Base-by-base conservation (phyloP, 2,329 filamentous ascomycete genomes). In the Knufia fluminis region DNA sequence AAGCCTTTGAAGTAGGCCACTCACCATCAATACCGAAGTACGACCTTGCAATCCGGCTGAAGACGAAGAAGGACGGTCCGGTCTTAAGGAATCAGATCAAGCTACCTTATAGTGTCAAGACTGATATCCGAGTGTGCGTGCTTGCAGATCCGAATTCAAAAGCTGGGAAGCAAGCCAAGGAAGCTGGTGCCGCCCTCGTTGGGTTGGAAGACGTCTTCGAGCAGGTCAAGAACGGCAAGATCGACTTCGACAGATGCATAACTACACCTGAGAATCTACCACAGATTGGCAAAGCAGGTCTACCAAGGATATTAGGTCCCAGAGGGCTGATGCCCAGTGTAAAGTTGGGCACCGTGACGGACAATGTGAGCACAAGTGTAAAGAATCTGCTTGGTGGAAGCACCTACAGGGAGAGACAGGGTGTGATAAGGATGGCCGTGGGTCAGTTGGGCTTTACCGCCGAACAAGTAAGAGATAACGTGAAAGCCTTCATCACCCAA, bases 391-490 rank as follows among this genome's bases (percentile, higher is more conserved):
- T 88, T 12, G 89, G 91, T 54, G 87, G 83, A 48, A 86, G 83
- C 47, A 82, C 90, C 59, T 98, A 95, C 71, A 81, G 88, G 63
- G 92, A 98, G 72, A 78, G 84, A 58, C 68, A 82, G 57, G 92
- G 89, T 14, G 86, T 92, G 24, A 79, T 98, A 49, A 77, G 90
- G 52, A 79, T 97, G 75, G 83, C 89, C n/a, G 79, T 98, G 54
- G 92, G 91, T 3, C 89, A 96, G 70, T 69, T 98, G 63, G 85
- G 80, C 1, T 94, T 94, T 69, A 86, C 87, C 4, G 89, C 92
- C 2, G 82, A 92, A 60, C 81, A 92, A 76, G 70, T 98, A 69
- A 79, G 83, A 63, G 80, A 80, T 56, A 98, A 98, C 65, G 77
- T 98, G 65, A 85, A 83, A 68, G 73, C 80, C 20, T 80, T 95